Evolutionary conservation across 305 asterid species (phyloP), one percentile per base, ranked within the genome.

Genomic region (Vinca major): DNA sequence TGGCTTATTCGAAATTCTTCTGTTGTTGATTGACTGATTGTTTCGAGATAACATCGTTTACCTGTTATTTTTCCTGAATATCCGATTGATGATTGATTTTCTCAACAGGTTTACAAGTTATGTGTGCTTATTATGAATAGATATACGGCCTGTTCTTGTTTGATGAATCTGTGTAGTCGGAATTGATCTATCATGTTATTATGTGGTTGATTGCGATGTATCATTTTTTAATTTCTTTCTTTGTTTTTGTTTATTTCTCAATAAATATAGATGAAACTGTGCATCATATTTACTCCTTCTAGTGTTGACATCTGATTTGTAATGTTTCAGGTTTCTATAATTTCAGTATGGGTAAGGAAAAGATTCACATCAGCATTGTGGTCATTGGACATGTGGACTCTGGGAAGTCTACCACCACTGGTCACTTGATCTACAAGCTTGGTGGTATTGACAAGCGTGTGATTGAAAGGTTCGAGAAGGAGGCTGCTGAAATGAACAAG

Each of bases 401-500:
- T 60, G 90, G 90, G 45, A 88, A 88, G 76, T 85, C 95, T 0
- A 87, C 95, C 60, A 88, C 91, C 37, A 86, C 91, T 4, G 91
- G 95, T 12, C 95, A 88, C 75, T 84, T 86, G 86, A 87, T 88
- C 84, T 86, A 86, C 79, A 89, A 89, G 89, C 88, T 89, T 65
- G 96, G 96, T 55, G 96, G 96, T 62, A 89, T 89, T 81, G 96
- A 88, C 86, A 88, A 88, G 84, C 91, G 96, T 86, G 96, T 88
- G 9, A 88, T 88, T 50, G 92, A 88, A 66, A 90, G 97, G 80
- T 90, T 90, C 1, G 96, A 90, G 85, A 90, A 90, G 78, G 96
- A 90, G 72, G 96, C 96, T 70, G 93, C 97, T 82, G 96, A 90
- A 82, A 90, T 90, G 96, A 90, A 90, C 91, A 90, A 89, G 80